These are phyloP conservation scores for Kwoniella newhampshirensis DNA, from an alignment of 768 basidiomycete species.

Conservation along the genomic window DNA sequence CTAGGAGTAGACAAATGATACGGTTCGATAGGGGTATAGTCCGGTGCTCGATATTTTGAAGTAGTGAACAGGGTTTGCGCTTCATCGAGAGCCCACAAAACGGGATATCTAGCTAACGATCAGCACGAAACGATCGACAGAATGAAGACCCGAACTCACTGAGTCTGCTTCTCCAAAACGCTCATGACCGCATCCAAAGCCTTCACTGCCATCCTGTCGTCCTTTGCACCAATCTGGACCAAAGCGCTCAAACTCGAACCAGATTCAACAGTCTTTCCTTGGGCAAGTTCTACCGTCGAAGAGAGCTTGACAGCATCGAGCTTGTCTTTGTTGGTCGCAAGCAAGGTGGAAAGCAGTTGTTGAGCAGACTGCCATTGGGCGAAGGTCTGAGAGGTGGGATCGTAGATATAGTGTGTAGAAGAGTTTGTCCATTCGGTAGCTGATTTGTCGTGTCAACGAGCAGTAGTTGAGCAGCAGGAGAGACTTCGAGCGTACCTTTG, in stretches of 20 bases:
- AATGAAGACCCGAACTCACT: slow-evolving; percentile 56
- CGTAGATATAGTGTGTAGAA: slow-evolving; percentile 69
- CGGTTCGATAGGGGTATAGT: slow-evolving; percentile 66
- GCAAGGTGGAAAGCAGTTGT: slow-evolving; percentile 56
- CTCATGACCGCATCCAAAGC: slow-evolving; percentile 64
- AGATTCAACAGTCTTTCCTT: slow-evolving; percentile 12
- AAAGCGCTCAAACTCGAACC: slow-evolving; percentile 58
- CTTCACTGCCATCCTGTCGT: slow-evolving; percentile 60
- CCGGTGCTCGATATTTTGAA: slow-evolving; percentile 71
- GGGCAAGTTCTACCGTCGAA: slow-evolving; percentile 10
- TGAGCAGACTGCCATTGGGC: slow-evolving; percentile 70
- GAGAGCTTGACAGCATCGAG: slow-evolving; percentile 50
- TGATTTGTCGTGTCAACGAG: slow-evolving; percentile 34
- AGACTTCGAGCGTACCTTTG: slow-evolving; percentile 59
- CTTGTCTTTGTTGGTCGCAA: slow-evolving; percentile 60
- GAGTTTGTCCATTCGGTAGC: slow-evolving; percentile 69
- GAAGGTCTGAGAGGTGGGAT: slow-evolving; percentile 73
- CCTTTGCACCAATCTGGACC: slow-evolving; percentile 62
- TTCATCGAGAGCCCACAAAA: slow-evolving; percentile 82
- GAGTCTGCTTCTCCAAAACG: slow-evolving; percentile 65
- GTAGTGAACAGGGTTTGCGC: slow-evolving; percentile 73
- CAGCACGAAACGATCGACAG: slow-evolving; percentile 2
- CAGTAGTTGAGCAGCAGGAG: neutral
- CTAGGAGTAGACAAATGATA: slow-evolving; percentile 79
- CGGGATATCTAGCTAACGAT: slow-evolving; percentile 61